A percentile compares a stretch with the other conserved stretches of the same genome.
Evolutionary conservation across 2,329 filamentous ascomycete genomes (phyloP).

Genomic region (Hypoxylon sp.): DNA sequence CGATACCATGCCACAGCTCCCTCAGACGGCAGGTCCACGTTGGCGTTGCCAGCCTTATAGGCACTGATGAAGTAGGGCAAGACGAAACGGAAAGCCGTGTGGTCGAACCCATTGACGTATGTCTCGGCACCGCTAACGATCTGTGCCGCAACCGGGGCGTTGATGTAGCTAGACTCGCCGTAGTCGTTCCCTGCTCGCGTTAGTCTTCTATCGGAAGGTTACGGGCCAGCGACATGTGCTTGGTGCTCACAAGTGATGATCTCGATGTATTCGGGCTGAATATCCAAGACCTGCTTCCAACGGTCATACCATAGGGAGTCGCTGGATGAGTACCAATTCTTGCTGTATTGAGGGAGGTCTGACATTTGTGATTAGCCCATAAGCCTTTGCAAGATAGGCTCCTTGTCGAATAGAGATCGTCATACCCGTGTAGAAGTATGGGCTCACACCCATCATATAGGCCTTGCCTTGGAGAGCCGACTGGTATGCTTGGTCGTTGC

Average conservation of each 20-base stretch:
- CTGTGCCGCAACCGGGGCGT: conserved; percentile 58
- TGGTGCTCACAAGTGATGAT: conserved; percentile 63
- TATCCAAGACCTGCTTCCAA: conserved; percentile 64
- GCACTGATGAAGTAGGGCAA: conserved; percentile 63
- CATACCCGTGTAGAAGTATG: conserved; percentile 56
- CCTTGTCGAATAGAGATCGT: not conserved
- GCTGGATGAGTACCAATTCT: conserved; percentile 67
- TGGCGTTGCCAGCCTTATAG: conserved; percentile 60
- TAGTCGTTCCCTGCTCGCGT: conserved; percentile 65
- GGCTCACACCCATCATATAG: conserved; percentile 63
- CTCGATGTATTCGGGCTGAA: conserved; percentile 65
- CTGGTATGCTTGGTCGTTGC: conserved; percentile 57
- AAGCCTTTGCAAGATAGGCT: not conserved
- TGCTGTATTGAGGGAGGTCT: conserved; percentile 61
- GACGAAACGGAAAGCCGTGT: conserved; percentile 62
- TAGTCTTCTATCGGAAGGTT: conserved; percentile 7
- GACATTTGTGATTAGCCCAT: conserved; percentile 10
- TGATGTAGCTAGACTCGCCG: conserved; percentile 70
- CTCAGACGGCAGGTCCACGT: conserved; percentile 46
- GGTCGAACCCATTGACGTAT: conserved; percentile 61
- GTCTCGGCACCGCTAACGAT: conserved; percentile 61
- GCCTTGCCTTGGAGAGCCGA: conserved; percentile 56
- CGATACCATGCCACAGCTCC: conserved; percentile 50
- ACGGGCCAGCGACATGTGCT: not conserved
- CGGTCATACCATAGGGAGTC: conserved; percentile 67